Evolutionary conservation across 208 protist genomes (phyloP).

Genomic region (Trypanosoma conorhini): DNA sequence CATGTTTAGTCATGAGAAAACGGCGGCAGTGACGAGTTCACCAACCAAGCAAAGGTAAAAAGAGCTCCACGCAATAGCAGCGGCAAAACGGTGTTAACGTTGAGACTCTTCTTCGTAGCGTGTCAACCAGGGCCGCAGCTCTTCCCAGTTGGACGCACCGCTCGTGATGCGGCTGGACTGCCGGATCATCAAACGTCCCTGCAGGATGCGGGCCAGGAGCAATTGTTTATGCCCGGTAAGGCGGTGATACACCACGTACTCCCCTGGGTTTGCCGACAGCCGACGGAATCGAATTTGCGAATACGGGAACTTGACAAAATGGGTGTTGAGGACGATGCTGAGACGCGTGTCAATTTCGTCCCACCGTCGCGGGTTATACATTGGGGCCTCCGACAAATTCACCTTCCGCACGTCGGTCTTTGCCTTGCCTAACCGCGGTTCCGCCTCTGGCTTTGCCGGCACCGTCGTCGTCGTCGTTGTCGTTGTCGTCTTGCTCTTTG

Average conservation of each 20-base stretch:
- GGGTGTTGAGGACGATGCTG: slow-evolving; percentile 44
- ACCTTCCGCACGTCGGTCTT: background rate
- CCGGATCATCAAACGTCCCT: slow-evolving; percentile 52
- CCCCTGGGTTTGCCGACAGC: slow-evolving; percentile 44
- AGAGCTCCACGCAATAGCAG: too few species aligned
- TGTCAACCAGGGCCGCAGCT: slow-evolving; percentile 16
- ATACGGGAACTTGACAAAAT: slow-evolving; percentile 40
- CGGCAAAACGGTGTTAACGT: background rate
- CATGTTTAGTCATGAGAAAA: too few species aligned
- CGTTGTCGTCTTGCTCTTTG: background rate
- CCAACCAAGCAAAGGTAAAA: too few species aligned
- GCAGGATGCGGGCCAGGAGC: slow-evolving; percentile 60
- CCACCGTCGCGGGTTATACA: slow-evolving; percentile 50
- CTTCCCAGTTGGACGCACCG: slow-evolving; percentile 3
- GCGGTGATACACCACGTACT: slow-evolving; percentile 75
- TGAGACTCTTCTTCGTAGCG: slow-evolving; percentile 5
- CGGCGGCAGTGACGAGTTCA: too few species aligned
- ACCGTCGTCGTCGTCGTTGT: background rate
- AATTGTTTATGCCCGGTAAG: slow-evolving; percentile 35
- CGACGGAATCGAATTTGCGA: slow-evolving; percentile 58
- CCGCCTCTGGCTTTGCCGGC: background rate
- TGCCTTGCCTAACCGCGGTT: background rate
- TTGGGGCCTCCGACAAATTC: slow-evolving; percentile 22
- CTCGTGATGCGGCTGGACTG: background rate
- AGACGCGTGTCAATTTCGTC: slow-evolving; percentile 65